Evolutionary conservation across 1,284 basidiomycete genomes (phyloP).

Genomic region (Vanrija humicola): DNA sequence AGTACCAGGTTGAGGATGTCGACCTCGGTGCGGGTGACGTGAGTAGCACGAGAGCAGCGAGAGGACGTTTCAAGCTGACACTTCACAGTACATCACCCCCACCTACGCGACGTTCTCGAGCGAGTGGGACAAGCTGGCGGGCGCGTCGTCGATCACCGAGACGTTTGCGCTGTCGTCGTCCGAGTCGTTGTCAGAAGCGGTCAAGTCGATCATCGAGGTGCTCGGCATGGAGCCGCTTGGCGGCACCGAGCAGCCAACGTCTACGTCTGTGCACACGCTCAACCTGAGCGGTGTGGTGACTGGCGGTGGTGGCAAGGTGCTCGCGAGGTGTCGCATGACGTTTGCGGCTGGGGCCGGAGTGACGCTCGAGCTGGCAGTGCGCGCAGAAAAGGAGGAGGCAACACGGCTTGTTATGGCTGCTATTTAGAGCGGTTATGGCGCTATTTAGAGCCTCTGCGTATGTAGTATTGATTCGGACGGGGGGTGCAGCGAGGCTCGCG

Average conservation of each 20-base stretch:
- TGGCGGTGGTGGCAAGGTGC: constrained; percentile 87
- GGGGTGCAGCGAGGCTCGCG: too few relatives aligned
- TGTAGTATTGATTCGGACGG: neutral
- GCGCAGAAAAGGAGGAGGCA: constrained; percentile 82
- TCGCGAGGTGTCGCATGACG: constrained; percentile 93
- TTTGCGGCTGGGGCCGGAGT: constrained; percentile 85
- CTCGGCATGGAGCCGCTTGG: constrained; percentile 96
- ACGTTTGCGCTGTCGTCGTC: constrained; percentile 90
- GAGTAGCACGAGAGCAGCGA: constrained; percentile 49
- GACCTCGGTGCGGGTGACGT: constrained; percentile 80
- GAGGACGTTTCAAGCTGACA: neutral
- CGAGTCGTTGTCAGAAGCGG: constrained; percentile 64
- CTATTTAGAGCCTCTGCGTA: constrained; percentile 59
- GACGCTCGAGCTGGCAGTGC: constrained; percentile 89
- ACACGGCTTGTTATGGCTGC: constrained; percentile 85
- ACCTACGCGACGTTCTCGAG: constrained; percentile 84
- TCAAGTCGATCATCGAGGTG: constrained; percentile 53
- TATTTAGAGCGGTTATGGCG: constrained; percentile 59
- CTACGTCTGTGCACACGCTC: constrained; percentile 86
- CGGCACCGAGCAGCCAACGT: constrained; percentile 74
- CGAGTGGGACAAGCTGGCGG: constrained; percentile 90
- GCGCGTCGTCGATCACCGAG: constrained; percentile 74
- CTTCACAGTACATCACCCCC: constrained; percentile 71
- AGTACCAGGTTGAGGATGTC: constrained; percentile 95
- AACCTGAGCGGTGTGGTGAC: constrained; percentile 84